A percentile compares a stretch with the other conserved stretches of the same genome.
These are phyloP conservation scores for Carex scoparia DNA, from an alignment of 176 grass and related monocot genomes.

Conservation along the genomic window DNA sequence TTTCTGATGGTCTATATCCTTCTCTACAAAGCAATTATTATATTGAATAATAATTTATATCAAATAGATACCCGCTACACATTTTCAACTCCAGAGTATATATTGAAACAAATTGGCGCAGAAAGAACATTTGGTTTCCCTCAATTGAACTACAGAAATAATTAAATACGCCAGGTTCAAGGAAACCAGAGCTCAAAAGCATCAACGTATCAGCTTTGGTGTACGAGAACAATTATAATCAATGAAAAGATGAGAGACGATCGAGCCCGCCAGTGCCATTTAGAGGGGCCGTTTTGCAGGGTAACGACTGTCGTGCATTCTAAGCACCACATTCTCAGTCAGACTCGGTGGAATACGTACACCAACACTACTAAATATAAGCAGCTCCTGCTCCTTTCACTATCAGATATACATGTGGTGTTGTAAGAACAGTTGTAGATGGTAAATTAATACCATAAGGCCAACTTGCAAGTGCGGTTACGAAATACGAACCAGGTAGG, in stretches of 20 bases:
- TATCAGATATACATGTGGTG: neutral
- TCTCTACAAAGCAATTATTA: too few species aligned
- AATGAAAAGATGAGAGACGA: neutral
- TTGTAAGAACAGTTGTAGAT: neutral
- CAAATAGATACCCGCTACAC: too few species aligned
- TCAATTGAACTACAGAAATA: neutral
- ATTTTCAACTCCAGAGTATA: too few species aligned
- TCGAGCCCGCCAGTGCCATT: neutral
- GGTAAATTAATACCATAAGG: neutral
- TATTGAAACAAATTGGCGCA: neutral
- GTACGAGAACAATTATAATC: neutral
- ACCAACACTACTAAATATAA: neutral
- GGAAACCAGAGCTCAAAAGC: neutral
- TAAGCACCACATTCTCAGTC: neutral
- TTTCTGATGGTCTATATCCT: too few species aligned
- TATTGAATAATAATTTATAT: too few species aligned
- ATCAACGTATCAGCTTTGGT: neutral
- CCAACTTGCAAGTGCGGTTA: conserved; percentile 15
- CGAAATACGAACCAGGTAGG: neutral
- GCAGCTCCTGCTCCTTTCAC: too few species aligned
- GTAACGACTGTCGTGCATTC: conserved; percentile 9
- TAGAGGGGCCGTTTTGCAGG: conserved; percentile 3
- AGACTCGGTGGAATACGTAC: neutral
- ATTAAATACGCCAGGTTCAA: neutral
- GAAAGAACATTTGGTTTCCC: neutral